phyloP scores from a whole-genome alignment of 441 rosid species.

The Jatropha podagrica region DNA sequence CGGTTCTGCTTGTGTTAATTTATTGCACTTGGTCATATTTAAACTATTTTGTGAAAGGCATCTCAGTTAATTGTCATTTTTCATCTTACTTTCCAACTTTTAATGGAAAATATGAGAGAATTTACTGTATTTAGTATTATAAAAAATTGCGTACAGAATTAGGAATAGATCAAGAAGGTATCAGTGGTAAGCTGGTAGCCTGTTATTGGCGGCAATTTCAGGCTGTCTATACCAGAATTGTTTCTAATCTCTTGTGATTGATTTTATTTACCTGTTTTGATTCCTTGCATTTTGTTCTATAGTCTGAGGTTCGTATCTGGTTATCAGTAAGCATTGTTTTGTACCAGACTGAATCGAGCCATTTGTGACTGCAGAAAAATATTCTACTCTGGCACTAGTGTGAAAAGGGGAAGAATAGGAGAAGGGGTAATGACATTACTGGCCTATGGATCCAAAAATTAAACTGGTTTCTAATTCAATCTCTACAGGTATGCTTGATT shows the following conservation, averaged over 20 bases:
- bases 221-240: background rate
- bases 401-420: background rate
- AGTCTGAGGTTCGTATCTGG: background rate
- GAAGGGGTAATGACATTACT: background rate
- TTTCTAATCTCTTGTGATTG: background rate
- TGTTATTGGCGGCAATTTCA: background rate
- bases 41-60: background rate
- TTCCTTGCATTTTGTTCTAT: background rate
- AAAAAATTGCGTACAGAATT: background rate
- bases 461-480: background rate
- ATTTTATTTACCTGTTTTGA: background rate
- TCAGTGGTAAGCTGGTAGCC: background rate
- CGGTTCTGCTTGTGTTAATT: background rate
- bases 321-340: background rate
- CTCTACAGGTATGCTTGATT: background rate
- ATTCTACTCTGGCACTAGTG: too few relatives aligned
- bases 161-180: background rate
- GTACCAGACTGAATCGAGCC: background rate
- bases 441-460: background rate
- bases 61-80: background rate
- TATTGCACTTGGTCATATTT: background rate
- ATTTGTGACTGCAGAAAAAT: background rate
- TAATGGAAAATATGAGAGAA: background rate
- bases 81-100: background rate
- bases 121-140: background rate